Percentiles rank a stretch among this genome's conserved stretches.
These are phyloP conservation scores for Naganishia randhawae DNA, from an alignment of 768 basidiomycete species.

Conservation along the genomic window DNA sequence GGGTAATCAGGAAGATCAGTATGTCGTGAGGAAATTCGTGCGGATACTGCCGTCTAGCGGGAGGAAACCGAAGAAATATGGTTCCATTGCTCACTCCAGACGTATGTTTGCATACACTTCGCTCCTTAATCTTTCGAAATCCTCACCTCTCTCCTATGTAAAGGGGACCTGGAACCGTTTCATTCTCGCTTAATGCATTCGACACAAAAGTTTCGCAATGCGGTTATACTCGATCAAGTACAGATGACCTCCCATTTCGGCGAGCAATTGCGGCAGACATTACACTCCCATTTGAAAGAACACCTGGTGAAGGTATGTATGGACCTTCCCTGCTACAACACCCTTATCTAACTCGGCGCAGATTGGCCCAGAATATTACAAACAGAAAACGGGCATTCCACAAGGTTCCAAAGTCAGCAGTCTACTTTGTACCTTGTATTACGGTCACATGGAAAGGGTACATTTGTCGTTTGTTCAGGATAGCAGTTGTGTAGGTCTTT, in stretches of 20 bases:
- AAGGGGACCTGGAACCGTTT: not conserved
- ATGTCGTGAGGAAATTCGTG: constrained; percentile 68
- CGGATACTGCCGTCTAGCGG: constrained; percentile 61
- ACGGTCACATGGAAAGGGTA: constrained; percentile 77
- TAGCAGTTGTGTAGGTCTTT: constrained; percentile 60
- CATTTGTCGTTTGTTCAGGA: constrained; percentile 58
- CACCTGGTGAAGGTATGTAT: constrained; percentile 8
- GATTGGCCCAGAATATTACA: constrained; percentile 77
- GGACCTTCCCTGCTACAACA: not conserved
- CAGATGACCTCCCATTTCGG: constrained; percentile 32
- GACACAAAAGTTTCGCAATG: constrained; percentile 55
- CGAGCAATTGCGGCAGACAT: constrained; percentile 27
- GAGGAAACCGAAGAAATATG: constrained; percentile 43
- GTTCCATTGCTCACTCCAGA: constrained; percentile 8
- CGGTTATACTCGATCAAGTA: constrained; percentile 83
- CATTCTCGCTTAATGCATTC: constrained; percentile 9
- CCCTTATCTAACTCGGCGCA: constrained; percentile 43
- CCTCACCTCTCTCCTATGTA: not conserved
- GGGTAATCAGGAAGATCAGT: constrained; percentile 54
- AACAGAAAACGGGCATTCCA: constrained; percentile 90
- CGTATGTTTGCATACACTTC: not conserved
- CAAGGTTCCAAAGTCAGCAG: constrained; percentile 96
- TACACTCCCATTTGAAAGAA: not conserved
- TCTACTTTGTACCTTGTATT: constrained; percentile 89
- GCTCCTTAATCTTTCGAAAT: not conserved